Evolutionary conservation across 2,329 filamentous ascomycete species (phyloP), one percentile per base, ranked within the genome.

Genomic region (Seiridium cupressi): DNA sequence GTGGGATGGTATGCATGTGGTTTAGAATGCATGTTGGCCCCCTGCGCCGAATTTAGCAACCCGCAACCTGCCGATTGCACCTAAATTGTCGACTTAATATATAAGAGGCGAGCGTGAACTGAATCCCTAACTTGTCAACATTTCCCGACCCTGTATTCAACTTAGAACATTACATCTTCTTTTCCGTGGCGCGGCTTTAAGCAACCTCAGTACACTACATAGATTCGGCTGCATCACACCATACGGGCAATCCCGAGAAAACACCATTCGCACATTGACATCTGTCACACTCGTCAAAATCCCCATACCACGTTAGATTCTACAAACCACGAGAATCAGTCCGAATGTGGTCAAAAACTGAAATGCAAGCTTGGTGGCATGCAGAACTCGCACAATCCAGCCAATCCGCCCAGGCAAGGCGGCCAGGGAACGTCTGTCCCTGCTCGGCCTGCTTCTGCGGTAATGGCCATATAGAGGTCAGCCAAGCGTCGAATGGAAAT

Each of bases 401-500:
- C 34, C 56, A 40, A 38, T 47, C 46, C 4, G 35, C 42, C 31
- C n/a, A 7, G 10, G 6, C 40, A 42, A 5, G 13, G 11, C 35
- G 47, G 10, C 9, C 55, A n/a, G 44, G 42, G 10, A 38, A 46
- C 26, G 34, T 61, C 5, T 61, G 60, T 47, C 60, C 60, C 1
- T 61, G 60, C 42, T 35, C 60, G 18, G 35, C n/a, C 31, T 61
- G 60, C 36, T 61, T 49, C 51, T 48, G 51, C 31, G 56, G 55
- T 48, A 48, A 44, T 31, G 40, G 55, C 18, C 55, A 49, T 11
- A 18, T 44, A 10, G 31, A 48, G n/a, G 58, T 60, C 48, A 48
- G 35, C n/a, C 8, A 35, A 51, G 7, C 6, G 3, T 35, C 49
- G 3, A 40, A n/a, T 38, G 18, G 13, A 42, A 13, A 42, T 42